Conservation (phyloP, 768 basidiomycete species). For the Lactarius deliciosus region DNA sequence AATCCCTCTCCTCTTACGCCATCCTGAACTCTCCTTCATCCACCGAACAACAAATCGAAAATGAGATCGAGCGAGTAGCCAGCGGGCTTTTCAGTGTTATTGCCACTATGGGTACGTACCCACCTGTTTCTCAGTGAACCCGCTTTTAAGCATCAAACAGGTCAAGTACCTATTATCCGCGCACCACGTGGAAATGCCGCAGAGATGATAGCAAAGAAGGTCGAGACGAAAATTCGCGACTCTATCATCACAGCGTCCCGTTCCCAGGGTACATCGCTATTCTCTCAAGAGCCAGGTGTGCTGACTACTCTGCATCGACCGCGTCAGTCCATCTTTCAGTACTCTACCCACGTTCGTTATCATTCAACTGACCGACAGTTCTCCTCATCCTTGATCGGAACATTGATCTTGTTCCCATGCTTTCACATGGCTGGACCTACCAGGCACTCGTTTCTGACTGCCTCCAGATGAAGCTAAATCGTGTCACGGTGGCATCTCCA, state of each 20-base stretch:
- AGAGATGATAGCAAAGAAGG: constrained; percentile 97
- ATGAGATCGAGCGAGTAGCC: constrained; percentile 89
- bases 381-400: constrained; percentile 93
- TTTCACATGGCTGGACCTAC: constrained; percentile 98
- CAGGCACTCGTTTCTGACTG: constrained; percentile 98
- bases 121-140: background rate
- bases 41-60: constrained; percentile 87
- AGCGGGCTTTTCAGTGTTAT: constrained; percentile 89
- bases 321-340: constrained; percentile 47
- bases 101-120: constrained; percentile 71
- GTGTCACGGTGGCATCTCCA: constrained; percentile 78
- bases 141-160: constrained; percentile 40
- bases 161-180: constrained; percentile 91
- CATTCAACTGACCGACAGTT: constrained; percentile 49
- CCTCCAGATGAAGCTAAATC: constrained; percentile 93
- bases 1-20: constrained; percentile 65
- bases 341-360: constrained; percentile 1
- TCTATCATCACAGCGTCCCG: constrained; percentile 70
- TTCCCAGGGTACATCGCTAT: constrained; percentile 60
- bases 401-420: constrained; percentile 87
- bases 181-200: constrained; percentile 95
- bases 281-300: constrained; percentile 78
- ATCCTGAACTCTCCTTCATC: constrained; percentile 91
- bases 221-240: constrained; percentile 90
- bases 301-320: constrained; percentile 87